Percentiles rank a stretch among this genome's conserved stretches.
Evolutionary conservation across 345 rosid genomes (phyloP).

Genomic region (Luvunga scandens): DNA sequence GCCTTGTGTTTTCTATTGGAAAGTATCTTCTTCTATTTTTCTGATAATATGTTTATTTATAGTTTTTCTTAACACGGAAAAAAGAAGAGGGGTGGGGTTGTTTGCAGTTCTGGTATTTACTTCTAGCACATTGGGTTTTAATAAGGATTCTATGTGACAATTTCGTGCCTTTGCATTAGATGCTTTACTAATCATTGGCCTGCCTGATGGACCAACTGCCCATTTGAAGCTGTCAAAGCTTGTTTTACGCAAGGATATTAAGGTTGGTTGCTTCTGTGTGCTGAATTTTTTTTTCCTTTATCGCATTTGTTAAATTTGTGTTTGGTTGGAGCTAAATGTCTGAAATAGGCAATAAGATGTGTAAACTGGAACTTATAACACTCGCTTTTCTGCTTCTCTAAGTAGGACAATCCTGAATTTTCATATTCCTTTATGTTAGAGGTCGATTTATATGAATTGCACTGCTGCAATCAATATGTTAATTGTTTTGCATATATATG

Average conservation of each 20-base stretch:
- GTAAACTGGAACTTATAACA: background rate
- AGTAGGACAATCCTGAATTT: background rate
- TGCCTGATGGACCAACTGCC: constrained; percentile 96
- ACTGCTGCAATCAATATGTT: background rate
- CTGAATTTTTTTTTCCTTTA: background rate
- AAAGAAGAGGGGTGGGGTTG: too few species aligned
- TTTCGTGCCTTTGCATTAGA: constrained; percentile 38
- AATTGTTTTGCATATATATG: background rate
- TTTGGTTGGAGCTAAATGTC: background rate
- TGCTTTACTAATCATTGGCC: constrained; percentile 73
- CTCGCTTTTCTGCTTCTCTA: background rate
- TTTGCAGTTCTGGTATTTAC: background rate
- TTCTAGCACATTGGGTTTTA: background rate
- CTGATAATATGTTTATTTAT: background rate
- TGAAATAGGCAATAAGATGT: background rate
- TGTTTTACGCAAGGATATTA: constrained; percentile 81
- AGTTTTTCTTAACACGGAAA: too few species aligned
- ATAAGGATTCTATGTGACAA: constrained; percentile 7
- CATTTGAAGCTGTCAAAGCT: constrained; percentile 89
- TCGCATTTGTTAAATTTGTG: background rate
- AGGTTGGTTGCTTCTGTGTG: constrained; percentile 39
- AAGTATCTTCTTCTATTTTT: background rate
- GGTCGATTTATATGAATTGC: background rate
- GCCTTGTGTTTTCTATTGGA: background rate
- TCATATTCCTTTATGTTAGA: background rate